Conservation (phyloP, 106 monocot genomes). For the Acorus gramineus region DNA sequence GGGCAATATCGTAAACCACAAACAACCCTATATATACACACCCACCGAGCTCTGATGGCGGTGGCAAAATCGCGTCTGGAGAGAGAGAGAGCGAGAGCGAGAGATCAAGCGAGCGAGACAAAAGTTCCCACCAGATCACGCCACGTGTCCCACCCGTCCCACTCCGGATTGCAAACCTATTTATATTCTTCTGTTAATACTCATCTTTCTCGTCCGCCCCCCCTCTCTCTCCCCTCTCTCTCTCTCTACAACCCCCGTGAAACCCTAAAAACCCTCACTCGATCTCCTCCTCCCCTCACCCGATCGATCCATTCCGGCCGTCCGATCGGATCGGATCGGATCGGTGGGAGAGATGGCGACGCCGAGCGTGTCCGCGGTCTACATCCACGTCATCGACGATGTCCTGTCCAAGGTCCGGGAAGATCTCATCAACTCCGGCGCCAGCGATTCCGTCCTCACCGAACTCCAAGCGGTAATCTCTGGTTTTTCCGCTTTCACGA, state of each 20-base stretch:
- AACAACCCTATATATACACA: too few species aligned
- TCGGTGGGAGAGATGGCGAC: constrained; percentile 7
- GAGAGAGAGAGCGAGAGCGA: too few species aligned
- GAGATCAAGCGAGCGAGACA: too few species aligned
- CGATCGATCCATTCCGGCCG: not conserved
- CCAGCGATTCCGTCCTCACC: constrained; percentile 54
- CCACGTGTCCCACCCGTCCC: constrained; percentile 27
- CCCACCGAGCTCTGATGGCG: too few species aligned
- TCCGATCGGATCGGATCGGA: not conserved
- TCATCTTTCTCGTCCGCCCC: constrained; percentile 9
- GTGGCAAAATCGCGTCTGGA: too few species aligned
- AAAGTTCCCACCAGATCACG: not conserved
- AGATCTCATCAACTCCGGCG: constrained; percentile 54
- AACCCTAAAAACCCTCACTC: not conserved
- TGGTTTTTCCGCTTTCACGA: constrained; percentile 3
- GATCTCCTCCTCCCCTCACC: not conserved
- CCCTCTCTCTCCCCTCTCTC: not conserved
- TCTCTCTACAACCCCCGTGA: not conserved
- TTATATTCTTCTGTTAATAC: constrained; percentile 62
- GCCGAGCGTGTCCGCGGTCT: constrained; percentile 54
- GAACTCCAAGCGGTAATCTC: constrained; percentile 79
- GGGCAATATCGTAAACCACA: too few species aligned
- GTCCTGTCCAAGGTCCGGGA: constrained; percentile 82
- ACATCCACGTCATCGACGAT: constrained; percentile 84
- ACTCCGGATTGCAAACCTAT: constrained; percentile 74